These are phyloP conservation scores for Colletotrichum sp. DNA, from an alignment of 2,329 filamentous ascomycete genomes.

Conservation along the genomic window DNA sequence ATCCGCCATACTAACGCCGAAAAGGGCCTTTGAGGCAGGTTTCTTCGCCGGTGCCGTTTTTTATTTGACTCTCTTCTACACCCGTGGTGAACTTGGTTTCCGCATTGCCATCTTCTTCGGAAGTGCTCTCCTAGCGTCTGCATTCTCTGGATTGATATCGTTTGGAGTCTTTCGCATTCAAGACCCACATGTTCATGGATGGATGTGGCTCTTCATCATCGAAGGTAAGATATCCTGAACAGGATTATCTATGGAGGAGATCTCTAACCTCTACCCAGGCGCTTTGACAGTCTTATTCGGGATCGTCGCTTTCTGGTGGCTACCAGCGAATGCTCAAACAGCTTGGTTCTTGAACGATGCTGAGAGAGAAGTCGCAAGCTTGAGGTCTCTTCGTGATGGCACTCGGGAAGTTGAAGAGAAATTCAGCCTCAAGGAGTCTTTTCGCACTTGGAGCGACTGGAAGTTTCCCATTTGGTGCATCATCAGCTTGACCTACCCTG, in stretches of 20 bases:
- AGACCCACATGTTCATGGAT: not conserved
- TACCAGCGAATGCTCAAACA: slow-evolving; percentile 46
- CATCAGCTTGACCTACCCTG: slow-evolving; percentile 51
- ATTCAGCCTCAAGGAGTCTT: slow-evolving; percentile 44
- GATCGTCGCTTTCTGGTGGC: not conserved
- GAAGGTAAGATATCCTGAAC: not conserved
- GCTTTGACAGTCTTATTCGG: not conserved
- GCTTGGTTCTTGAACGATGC: slow-evolving; percentile 48
- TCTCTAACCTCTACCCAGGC: not conserved
- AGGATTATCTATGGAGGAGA: accelerated
- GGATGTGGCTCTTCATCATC: not conserved
- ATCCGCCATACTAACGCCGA: not conserved
- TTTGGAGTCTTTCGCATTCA: slow-evolving; percentile 2
- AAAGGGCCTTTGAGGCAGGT: slow-evolving; percentile 52
- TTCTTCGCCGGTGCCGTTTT: slow-evolving; percentile 61
- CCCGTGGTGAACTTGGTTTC: slow-evolving; percentile 48
- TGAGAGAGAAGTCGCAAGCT: slow-evolving; percentile 44
- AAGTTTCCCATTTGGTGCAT: slow-evolving; percentile 48
- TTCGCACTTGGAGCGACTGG: slow-evolving; percentile 40
- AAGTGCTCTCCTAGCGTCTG: not conserved
- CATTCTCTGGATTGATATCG: not conserved
- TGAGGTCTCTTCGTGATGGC: slow-evolving; percentile 49
- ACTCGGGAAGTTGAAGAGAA: slow-evolving; percentile 39
- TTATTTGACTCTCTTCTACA: slow-evolving; percentile 57
- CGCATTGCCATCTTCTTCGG: slow-evolving; percentile 27